Conservation (phyloP, 106 monocot genomes). For the Dioscorea dumetorum region DNA sequence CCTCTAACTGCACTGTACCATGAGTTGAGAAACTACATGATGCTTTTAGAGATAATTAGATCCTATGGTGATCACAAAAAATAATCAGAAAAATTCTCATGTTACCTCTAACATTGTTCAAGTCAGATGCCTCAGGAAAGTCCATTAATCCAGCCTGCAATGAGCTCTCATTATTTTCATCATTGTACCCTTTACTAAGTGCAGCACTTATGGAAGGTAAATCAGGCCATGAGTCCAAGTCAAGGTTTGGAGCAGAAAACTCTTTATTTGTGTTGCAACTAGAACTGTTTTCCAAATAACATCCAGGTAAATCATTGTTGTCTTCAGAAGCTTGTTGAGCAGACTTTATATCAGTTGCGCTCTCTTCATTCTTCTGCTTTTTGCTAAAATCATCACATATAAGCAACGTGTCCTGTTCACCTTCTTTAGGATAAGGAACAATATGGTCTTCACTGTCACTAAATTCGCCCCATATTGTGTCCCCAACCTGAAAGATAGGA, state of each 20-base stretch:
- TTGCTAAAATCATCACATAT: conserved; percentile 25
- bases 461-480: conserved; percentile 61
- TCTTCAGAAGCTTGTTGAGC: conserved; percentile 18
- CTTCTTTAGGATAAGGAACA: conserved; percentile 50
- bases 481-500: conserved; percentile 37
- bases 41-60: conserved; percentile 7
- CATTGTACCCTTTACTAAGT: conserved; percentile 21
- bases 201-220: conserved; percentile 45
- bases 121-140: conserved; percentile 7
- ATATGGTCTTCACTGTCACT: conserved; percentile 61
- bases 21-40: conserved; percentile 23
- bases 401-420: conserved; percentile 20
- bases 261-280: conserved; percentile 28
- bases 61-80: too few relatives aligned
- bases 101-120: conserved; percentile 25
- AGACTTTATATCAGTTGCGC: conserved; percentile 7
- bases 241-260: conserved; percentile 29
- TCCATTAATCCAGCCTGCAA: conserved; percentile 9
- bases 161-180: conserved; percentile 21
- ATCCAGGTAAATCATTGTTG: conserved; percentile 26
- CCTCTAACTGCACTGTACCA: conserved; percentile 35
- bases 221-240: conserved; percentile 74
- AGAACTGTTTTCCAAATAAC: conserved; percentile 23
- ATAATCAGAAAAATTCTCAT: conserved; percentile 14
- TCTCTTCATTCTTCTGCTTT: conserved; percentile 26